A percentile compares a stretch with the other conserved stretches of the same genome.
phyloP scores from a whole-genome alignment of 805 yeast species.

The Schwanniomyces sp. region DNA sequence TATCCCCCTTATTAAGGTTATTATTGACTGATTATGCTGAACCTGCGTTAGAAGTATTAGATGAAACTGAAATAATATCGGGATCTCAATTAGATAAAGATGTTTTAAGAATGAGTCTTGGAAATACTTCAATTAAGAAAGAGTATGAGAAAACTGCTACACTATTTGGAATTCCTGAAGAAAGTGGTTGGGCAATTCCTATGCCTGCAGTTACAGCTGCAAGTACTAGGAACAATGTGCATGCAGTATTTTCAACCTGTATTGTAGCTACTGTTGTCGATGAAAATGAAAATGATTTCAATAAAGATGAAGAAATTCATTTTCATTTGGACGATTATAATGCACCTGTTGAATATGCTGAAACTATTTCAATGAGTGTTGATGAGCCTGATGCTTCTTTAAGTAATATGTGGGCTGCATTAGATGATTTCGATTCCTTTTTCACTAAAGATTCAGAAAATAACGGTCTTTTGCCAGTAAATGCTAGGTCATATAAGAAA shows the following conservation, averaged over 20 bases:
- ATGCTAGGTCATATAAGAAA: constrained; percentile 36
- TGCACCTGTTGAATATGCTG: constrained; percentile 39
- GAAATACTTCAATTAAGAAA: constrained; percentile 72
- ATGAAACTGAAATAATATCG: constrained; percentile 79
- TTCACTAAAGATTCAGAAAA: constrained; percentile 55
- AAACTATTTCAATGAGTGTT: constrained; percentile 47
- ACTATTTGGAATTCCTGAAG: constrained; percentile 91
- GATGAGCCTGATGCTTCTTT: constrained; percentile 73
- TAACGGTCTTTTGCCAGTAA: constrained; percentile 7
- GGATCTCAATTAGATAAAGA: constrained; percentile 91
- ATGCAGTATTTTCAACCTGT: constrained; percentile 91
- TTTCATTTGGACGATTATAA: constrained; percentile 64
- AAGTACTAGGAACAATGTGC: constrained; percentile 87
- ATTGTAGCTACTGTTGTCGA: constrained; percentile 37
- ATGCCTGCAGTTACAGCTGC: constrained; percentile 92
- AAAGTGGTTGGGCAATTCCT: constrained; percentile 95
- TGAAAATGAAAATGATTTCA: constrained; percentile 21
- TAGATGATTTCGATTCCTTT: constrained; percentile 85
- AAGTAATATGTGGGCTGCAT: constrained; percentile 89
- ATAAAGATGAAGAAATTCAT: constrained; percentile 41
- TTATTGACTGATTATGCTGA: constrained; percentile 83
- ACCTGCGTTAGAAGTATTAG: constrained; percentile 85
- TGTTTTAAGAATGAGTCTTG: constrained; percentile 87
- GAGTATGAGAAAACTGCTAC: constrained; percentile 87
- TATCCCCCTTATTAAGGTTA: constrained; percentile 83